These are phyloP conservation scores for Clitocybe nebularis DNA, from an alignment of 1,284 basidiomycete species.

Conservation along the genomic window DNA sequence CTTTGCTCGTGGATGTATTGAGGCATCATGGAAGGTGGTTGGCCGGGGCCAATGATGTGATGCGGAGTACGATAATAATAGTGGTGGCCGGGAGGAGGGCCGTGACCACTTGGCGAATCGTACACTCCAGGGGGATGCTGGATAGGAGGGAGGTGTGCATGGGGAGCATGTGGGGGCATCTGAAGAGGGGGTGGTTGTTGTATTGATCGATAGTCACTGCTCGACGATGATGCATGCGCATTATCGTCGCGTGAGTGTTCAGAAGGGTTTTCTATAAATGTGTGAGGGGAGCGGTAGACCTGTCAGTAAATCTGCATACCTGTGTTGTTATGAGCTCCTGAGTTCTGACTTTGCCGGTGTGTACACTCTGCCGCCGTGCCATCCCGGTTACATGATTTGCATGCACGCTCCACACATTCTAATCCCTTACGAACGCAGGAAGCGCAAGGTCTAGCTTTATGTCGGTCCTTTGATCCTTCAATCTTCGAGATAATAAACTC, in stretches of 20 bases:
- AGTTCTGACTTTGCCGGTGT: conserved; percentile 30
- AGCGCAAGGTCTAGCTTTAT: conserved; percentile 38
- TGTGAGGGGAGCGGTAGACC: too few relatives aligned
- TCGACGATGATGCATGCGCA: conserved; percentile 6
- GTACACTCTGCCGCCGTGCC: conserved; percentile 39
- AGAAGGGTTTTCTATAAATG: too few relatives aligned
- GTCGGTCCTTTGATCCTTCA: too few relatives aligned
- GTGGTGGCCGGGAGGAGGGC: conserved; percentile 9
- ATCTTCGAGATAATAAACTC: conserved; percentile 14
- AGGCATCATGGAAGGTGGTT: conserved; percentile 19
- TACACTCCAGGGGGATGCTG: conserved; percentile 13
- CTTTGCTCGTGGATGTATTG: conserved; percentile 15
- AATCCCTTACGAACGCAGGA: conserved; percentile 44
- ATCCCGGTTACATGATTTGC: conserved; percentile 36
- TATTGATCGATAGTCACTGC: conserved; percentile 10
- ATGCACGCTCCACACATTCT: conserved; percentile 45
- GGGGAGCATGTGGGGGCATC: conserved; percentile 14
- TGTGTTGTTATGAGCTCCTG: conserved; percentile 29
- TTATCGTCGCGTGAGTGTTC: too few relatives aligned
- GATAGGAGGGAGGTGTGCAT: conserved; percentile 9
- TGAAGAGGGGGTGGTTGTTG: conserved; percentile 11
- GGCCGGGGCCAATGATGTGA: conserved; percentile 20
- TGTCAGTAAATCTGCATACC: conserved; percentile 13
- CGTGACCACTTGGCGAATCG: conserved; percentile 9
- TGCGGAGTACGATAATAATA: conserved; percentile 18